phyloP scores from a whole-genome alignment of 2,329 filamentous ascomycete genomes.

The Monosporascus sp. region DNA sequence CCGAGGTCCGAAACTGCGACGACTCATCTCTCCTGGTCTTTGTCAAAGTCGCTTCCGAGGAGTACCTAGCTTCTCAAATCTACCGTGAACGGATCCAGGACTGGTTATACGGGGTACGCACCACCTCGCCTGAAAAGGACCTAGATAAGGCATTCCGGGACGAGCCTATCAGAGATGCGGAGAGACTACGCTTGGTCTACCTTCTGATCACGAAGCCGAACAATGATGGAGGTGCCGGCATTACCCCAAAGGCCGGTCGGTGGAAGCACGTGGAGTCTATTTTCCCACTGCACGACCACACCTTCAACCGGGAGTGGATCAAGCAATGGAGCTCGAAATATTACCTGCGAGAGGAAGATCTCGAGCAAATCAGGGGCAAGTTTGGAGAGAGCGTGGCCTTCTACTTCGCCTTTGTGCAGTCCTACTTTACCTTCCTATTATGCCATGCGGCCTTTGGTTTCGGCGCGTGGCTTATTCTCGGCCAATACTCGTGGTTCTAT shows the following conservation, averaged over 20 bases:
- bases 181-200: slow-evolving; percentile 83
- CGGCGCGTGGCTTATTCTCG: slow-evolving; percentile 74
- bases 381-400: slow-evolving; percentile 85
- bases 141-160: slow-evolving; percentile 61
- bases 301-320: slow-evolving; percentile 72
- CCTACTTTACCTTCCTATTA: slow-evolving; percentile 82
- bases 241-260: slow-evolving; percentile 62
- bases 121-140: slow-evolving; percentile 70
- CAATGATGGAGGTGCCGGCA: slow-evolving; percentile 73
- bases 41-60: slow-evolving; percentile 70
- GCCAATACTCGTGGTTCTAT: slow-evolving; percentile 78
- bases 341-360: slow-evolving; percentile 57
- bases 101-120: slow-evolving; percentile 85
- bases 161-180: slow-evolving; percentile 80
- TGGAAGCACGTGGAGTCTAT: slow-evolving; percentile 71
- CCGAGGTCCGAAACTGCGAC: slow-evolving; percentile 79
- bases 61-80: slow-evolving; percentile 72
- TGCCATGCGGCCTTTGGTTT: slow-evolving; percentile 77
- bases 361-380: slow-evolving; percentile 70
- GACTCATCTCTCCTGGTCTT: slow-evolving; percentile 76
- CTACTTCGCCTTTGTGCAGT: slow-evolving; percentile 92
- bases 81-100: slow-evolving; percentile 87
- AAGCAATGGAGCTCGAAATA: slow-evolving; percentile 70
- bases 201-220: slow-evolving; percentile 72
- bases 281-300: slow-evolving; percentile 74